These are phyloP conservation scores for Phytophthora megakarya DNA, from an alignment of 352 stramenopile genomes.

Conservation along the genomic window DNA sequence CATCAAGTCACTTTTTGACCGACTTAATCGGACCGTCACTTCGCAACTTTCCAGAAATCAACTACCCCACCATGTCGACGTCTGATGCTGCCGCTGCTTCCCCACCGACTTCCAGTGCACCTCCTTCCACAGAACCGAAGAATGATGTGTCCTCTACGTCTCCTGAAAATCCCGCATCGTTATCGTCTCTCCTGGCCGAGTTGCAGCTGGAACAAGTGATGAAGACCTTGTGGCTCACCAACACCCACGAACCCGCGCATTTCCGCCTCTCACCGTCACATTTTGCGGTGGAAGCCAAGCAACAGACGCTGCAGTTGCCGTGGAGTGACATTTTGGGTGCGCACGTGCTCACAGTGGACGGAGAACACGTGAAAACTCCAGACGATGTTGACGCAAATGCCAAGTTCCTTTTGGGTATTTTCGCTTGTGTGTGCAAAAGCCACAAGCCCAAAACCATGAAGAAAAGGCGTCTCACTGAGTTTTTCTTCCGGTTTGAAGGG, in stretches of 20 bases:
- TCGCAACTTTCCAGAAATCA: conserved; percentile 15
- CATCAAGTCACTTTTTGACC: conserved; percentile 5
- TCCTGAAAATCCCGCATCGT: conserved; percentile 4
- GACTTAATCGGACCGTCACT: conserved; percentile 11
- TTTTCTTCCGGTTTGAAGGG: conserved; percentile 55
- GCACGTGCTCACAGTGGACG: conserved; percentile 53
- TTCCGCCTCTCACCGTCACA: conserved; percentile 33
- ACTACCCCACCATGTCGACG: conserved; percentile 7
- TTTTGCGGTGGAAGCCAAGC: conserved; percentile 23
- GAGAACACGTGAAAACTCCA: conserved; percentile 38
- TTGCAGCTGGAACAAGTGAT: conserved; percentile 41
- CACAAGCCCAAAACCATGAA: conserved; percentile 37
- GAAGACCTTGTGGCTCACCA: conserved; percentile 29
- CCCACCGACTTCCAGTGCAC: background rate
- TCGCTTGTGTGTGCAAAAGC: conserved; percentile 43
- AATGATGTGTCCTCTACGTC: background rate
- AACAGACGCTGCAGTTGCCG: conserved; percentile 28
- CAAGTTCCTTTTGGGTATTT: conserved; percentile 54
- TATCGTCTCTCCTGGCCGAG: conserved; percentile 27
- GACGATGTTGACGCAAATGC: conserved; percentile 18
- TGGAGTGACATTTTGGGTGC: conserved; percentile 63
- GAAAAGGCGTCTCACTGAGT: conserved; percentile 47
- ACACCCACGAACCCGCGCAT: conserved; percentile 29
- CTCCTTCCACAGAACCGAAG: background rate
- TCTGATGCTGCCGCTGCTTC: conserved; percentile 1